Base-by-base conservation (phyloP, 306 rosid genomes). In the Cucumis hystrix region DNA sequence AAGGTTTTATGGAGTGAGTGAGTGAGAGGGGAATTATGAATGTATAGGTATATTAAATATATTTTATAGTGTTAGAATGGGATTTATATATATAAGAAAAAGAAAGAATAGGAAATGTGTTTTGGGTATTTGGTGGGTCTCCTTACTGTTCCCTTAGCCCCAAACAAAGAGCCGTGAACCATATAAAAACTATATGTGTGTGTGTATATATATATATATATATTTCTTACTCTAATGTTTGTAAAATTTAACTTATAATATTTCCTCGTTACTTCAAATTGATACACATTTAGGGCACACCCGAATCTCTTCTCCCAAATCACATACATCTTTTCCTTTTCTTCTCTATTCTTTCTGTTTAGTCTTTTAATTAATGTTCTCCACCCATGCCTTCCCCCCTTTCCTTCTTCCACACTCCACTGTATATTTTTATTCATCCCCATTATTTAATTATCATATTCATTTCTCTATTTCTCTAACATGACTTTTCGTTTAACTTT, bases 121-220 rank as follows among this genome's bases (percentile, higher is more conserved):
- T 71, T 71, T 84, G 77, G 85, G 7, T 23, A 83, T 88, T 86
- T 82, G 86, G 82, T 82, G 86, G 81, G 88, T 10, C 85, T 79
- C 83, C 86, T 80, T 47, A 91, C 87, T 87, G 98, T 93, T 91
- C 96, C 98, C 98, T 91, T 87, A 95, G 81, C 87, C 84, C 88
- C 96, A 89, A 88, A 93, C 98, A 91, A 80, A 54, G 84, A 81
- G 79, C 87, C 87, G 84, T 87, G 89, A 88, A 74, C 80, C 80
- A 75, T 75, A 76, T 83, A 73, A 73, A 75, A 73, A 77, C 40
- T 57, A 47, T 45, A 23, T 23, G 25, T 23, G 25, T 23, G 25
- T 23, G 1, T 23, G 1, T 23, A 23, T 23, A 23, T 23, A 23
- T 23, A 41, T 23, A 23, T 23, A 23, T 23, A 23, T 23, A 23